Conservation (phyloP, 1,284 basidiomycete genomes). For the Jaminaea rosea region DNA sequence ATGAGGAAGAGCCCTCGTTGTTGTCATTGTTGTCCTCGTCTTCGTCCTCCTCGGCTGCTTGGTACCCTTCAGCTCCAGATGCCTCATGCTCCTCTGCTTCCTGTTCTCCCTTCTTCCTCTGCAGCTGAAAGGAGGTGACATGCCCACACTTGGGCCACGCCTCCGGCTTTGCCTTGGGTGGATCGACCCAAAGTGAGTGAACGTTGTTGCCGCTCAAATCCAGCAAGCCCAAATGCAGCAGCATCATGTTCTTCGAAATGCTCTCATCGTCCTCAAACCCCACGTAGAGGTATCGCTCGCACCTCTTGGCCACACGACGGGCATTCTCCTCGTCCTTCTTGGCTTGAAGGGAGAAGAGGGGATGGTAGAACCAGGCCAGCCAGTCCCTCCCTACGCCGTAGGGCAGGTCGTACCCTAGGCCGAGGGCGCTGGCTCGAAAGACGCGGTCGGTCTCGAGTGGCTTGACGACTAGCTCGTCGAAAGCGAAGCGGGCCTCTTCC, state of each 20-base stretch:
- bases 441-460: constrained; percentile 26
- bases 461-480: constrained; percentile 23
- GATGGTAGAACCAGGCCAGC: constrained; percentile 30
- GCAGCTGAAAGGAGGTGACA: background rate
- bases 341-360: constrained; percentile 26
- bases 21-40: background rate
- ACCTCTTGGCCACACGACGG: constrained; percentile 9
- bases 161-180: constrained; percentile 9
- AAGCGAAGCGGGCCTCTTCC: constrained; percentile 22
- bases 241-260: constrained; percentile 35
- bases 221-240: constrained; percentile 24
- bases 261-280: constrained; percentile 33
- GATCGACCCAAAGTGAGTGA: constrained; percentile 31
- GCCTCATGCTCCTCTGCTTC: background rate
- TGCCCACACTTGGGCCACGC: constrained; percentile 23
- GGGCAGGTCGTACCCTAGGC: constrained; percentile 31
- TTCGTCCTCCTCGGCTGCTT: constrained; percentile 1
- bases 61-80: background rate
- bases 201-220: constrained; percentile 21
- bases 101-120: constrained; percentile 2
- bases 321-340: constrained; percentile 19
- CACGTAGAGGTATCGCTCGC: constrained; percentile 17
- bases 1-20: background rate
- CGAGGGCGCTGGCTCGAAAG: constrained; percentile 22
- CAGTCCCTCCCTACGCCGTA: constrained; percentile 29